These are phyloP conservation scores for Leishmania amazonensis DNA, from an alignment of 208 protist species.

Conservation along the genomic window DNA sequence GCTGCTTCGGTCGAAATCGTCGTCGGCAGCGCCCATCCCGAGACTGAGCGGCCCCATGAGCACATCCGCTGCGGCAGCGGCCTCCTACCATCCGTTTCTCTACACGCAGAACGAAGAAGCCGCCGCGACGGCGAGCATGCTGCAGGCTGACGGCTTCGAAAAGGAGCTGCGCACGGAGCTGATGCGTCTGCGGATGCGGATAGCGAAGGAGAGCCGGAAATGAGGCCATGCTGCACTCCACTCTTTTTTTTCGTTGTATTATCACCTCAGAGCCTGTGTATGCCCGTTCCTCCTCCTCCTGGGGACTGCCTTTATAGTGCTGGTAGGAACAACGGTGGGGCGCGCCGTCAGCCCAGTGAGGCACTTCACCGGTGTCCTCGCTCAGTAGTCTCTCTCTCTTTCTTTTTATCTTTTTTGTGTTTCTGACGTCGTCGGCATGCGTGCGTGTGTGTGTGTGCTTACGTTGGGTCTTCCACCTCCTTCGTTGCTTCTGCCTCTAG, in stretches of 20 bases:
- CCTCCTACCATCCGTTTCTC: neutral
- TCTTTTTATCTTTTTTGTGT: neutral
- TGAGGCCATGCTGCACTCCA: neutral
- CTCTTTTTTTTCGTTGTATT: neutral
- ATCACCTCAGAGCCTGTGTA: neutral
- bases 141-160: conserved; percentile 24
- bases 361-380: neutral
- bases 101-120: neutral
- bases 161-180: conserved; percentile 37
- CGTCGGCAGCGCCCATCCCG: neutral
- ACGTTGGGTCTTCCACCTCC: neutral
- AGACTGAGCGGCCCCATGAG: neutral
- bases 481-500: conserved; percentile 3
- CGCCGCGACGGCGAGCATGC: neutral
- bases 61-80: neutral
- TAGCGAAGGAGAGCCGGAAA: conserved; percentile 24
- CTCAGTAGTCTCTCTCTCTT: neutral
- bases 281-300: too few relatives aligned
- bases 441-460: conserved; percentile 2
- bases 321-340: neutral
- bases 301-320: neutral
- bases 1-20: conserved; percentile 9
- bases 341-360: neutral
- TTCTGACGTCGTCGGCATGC: neutral
- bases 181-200: conserved; percentile 35